A percentile compares a stretch with the other conserved stretches of the same genome.
Conservation (phyloP, 2,329 filamentous ascomycete genomes). For the Talaromyces sp. region DNA sequence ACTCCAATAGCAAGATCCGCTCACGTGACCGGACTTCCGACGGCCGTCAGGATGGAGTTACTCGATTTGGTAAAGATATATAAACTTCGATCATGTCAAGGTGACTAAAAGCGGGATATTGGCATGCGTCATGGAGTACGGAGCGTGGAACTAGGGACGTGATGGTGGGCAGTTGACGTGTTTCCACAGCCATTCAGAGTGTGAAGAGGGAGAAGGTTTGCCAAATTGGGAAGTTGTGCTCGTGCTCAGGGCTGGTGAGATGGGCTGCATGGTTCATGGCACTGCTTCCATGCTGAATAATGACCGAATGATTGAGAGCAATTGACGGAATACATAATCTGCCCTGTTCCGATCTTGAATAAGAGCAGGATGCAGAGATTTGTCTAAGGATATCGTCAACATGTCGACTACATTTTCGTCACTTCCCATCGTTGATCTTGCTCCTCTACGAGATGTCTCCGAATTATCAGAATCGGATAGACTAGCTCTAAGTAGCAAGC, state of each 20-base stretch:
- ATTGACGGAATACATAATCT: not conserved
- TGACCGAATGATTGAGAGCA: not conserved
- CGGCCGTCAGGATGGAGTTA: slow-evolving; percentile 3
- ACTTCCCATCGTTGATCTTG: slow-evolving; percentile 43
- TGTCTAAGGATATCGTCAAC: not conserved
- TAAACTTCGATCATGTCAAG: not conserved
- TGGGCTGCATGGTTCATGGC: not conserved
- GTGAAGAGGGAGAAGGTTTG: not conserved
- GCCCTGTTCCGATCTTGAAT: not conserved
- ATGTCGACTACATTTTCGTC: slow-evolving; percentile 44
- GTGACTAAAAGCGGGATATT: not conserved
- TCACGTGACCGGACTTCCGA: slow-evolving; percentile 17
- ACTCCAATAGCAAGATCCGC: no score
- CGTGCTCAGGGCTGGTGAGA: not conserved
- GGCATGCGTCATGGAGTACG: not conserved
- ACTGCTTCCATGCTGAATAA: no score
- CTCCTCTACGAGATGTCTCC: slow-evolving; percentile 28
- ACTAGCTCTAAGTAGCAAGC: slow-evolving; percentile 32
- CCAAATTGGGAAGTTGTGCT: not conserved
- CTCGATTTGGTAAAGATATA: slow-evolving; percentile 3
- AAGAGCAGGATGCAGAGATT: not conserved
- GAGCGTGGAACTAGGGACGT: not conserved
- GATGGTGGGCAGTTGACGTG: not conserved
- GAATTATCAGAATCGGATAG: slow-evolving; percentile 28
- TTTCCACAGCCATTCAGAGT: not conserved